Evolutionary conservation across 1,284 basidiomycete species (phyloP), one percentile per base, ranked within the genome.

Genomic region (Irpex sp.): DNA sequence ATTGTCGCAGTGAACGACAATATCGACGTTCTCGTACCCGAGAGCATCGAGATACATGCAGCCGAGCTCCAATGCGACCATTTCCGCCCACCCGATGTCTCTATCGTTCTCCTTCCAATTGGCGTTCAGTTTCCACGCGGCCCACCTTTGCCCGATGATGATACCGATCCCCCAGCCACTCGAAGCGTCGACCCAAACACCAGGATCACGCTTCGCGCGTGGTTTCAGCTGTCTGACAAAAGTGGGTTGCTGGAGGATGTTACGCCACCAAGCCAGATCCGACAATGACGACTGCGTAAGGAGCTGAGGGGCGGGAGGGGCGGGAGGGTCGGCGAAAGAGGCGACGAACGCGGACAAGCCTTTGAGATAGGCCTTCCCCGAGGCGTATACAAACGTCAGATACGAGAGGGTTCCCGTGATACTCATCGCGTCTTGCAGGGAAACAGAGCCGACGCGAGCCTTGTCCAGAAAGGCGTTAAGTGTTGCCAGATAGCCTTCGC

Each of bases 41-140:
- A 39, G 4, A 43, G 37, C 4, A 56, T 50, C 4, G 71, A 15
- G 7, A 59, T 55, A 2, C 58, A 58, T 0, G 72, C 60, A 39
- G 0, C 67, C 65, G 1, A 79, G 65, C 62, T 80, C 75, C 2
- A 80, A 67, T 0, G 75, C 78, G 0, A 79, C 65, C 51, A 76
- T 72, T 65, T 81, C 78, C 0, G 72, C 78, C 79, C 79, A 81
- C 1, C 75, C 71, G 51, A 79, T 80, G 58, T 77, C 71, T 4
- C 70, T 57, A 0, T 67, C 65, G 3, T 68, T 56, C 0, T 61
- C 11, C 35, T 71, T 66, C 76, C 76, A 78, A 3, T 64, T 64
- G 0, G 57, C 19, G 0, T 17, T 17, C 19, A 77, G 70, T 5
- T 53, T 54, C 77, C 78, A 79, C 1, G 72, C 65, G 0, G 63